Evolutionary conservation across 352 stramenopile genomes (phyloP), one percentile per base, ranked within the genome.

Genomic region (Globisporangium canariense): DNA sequence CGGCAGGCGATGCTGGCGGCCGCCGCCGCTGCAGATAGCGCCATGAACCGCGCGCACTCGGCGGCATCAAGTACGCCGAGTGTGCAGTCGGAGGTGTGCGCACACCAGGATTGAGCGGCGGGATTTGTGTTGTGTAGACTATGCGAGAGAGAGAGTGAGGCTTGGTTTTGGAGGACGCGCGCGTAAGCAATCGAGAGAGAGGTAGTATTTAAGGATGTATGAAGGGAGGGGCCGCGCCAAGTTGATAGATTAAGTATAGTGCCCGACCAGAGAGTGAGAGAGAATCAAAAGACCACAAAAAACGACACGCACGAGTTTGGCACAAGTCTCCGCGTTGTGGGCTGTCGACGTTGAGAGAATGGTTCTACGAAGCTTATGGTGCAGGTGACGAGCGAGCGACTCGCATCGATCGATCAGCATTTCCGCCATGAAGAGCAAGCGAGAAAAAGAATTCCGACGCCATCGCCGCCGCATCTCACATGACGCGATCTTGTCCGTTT

Each of bases 201-300:
- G 52, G 30, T 30, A 58, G 32, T 58, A 58, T 58, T 58, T 58
- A 58, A 58, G 32, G 16, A 16, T 11, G 45, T 51, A 58, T 20
- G 52, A 16, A 41, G 18, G 49, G 28, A 54, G 22, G 6, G 50
- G 50, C 49, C 34, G 49, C 7, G 11, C 13, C 50, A 56, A 58
- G 52, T 30, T 58, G 52, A 58, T 58, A 58, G 52, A 58, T 58
- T 46, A 58, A 58, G 52, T 58, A 46, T 46, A 30, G 22, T 25
- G 52, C 52, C 51, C 10, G 18, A 45, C 30, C n/a, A 41, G 36
- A 41, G 11, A 41, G 9, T 18, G 10, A 41, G 36, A 41, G 11
- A 41, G 9, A 41, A 41, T 16, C 11, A 11, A 41, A 41, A 14
- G 36, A 41, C 9, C 36, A 41, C 10, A 41, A 41, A 41, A 41